Base-by-base conservation (phyloP, 768 basidiomycete species). In the Lanmaoa rubissima region DNA sequence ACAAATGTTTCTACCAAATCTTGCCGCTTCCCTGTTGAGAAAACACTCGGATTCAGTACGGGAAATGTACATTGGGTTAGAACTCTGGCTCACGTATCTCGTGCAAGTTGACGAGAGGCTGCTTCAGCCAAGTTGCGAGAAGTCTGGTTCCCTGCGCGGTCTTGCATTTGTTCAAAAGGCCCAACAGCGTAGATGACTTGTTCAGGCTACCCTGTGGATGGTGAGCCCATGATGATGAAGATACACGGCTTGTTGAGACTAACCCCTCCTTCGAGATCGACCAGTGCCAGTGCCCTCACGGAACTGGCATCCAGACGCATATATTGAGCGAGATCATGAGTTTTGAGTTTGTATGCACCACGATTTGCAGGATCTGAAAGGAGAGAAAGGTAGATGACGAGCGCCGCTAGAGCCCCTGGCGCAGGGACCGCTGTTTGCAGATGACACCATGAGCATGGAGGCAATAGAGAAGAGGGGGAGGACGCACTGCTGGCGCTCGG, bases 301-400 rank as follows among this genome's bases (percentile, higher is more conserved):
- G 97, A 96, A 59, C 94, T 96, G 2, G 97, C 93, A 69, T 99
- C 97, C 10, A 98, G 82, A 55, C 87, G 88, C 94, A 99, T 97
- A 72, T 88, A 98, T 67, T 92, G 94, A 2, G 90, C 84, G 0
- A 99, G 78, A 68, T 98, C 94, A 67, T 99, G 95, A 0, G 88
- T 90, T 39, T 81, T 82, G 13, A 99, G 79, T 14, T 80, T 84
- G 75, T 87, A 98, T 54, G 86, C 82, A 21, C 86, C 88, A 60
- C 88, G 85, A 64, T 95, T 93, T 3, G 85, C 79, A 6, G 86
- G 74, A 61, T 96, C 92, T 8, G 85, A 77, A 3, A 93, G 76
- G 5, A 99, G 85, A 16, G 83, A 79, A 1, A 98, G 82, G 69
- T 98, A 98, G 3, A 78, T 77, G 54, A 96, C 79, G 7, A 98